Percentiles rank a stretch among this genome's conserved stretches.
phyloP scores from a whole-genome alignment of 2,329 filamentous ascomycete species.

The Neospermospora avenae region DNA sequence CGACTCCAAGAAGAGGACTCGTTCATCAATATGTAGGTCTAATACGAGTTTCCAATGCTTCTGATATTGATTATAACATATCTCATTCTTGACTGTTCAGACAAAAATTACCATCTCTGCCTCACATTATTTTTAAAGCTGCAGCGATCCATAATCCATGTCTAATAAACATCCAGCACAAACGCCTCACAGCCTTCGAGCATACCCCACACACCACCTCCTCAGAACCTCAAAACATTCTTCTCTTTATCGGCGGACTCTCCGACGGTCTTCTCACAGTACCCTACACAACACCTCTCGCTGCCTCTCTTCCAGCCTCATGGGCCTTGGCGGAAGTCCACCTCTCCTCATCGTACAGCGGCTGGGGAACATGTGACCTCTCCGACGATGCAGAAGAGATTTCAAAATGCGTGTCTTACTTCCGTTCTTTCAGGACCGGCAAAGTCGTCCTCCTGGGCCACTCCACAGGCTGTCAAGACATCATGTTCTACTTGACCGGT shows the following conservation, averaged over 20 bases:
- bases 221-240: conserved; percentile 38
- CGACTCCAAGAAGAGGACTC: conserved; percentile 19
- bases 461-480: conserved; percentile 66
- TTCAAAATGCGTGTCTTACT: conserved; percentile 46
- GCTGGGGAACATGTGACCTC: conserved; percentile 44
- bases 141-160: neutral
- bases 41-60: too few species aligned
- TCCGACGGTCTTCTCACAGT: conserved; percentile 50
- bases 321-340: conserved; percentile 48
- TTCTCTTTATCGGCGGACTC: conserved; percentile 54
- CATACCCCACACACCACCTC: conserved; percentile 24
- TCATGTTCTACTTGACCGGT: conserved; percentile 57
- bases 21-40: conserved; percentile 28
- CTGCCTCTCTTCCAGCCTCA: conserved; percentile 29
- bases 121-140: too few species aligned
- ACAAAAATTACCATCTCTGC: too few species aligned
- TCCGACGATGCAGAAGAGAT: conserved; percentile 47
- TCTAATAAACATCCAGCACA: conserved; percentile 20
- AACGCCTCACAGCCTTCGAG: conserved; percentile 35
- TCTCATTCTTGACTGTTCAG: too few species aligned
- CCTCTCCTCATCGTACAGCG: conserved; percentile 40
- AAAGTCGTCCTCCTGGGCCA: conserved; percentile 68
- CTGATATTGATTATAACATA: neutral
- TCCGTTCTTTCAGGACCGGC: conserved; percentile 40
- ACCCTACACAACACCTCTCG: conserved; percentile 43